Evolutionary conservation across 768 basidiomycete genomes (phyloP).

Genomic region (Boletus rubescentipes): DNA sequence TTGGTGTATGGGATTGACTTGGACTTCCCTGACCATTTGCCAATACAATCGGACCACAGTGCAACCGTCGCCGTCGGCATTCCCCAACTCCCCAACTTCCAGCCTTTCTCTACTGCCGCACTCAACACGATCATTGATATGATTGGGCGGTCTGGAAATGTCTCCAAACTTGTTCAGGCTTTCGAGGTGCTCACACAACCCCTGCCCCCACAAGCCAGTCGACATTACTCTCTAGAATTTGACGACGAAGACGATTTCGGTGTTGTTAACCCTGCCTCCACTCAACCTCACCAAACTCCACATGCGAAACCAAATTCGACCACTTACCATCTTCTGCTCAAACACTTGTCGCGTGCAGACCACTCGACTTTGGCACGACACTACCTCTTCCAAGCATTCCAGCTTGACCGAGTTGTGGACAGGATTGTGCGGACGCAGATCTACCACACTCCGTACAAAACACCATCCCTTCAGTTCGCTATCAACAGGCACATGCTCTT

Average conservation of each 20-base stretch:
- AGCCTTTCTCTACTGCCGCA: constrained; percentile 59
- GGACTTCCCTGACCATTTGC: constrained; percentile 65
- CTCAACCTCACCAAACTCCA: constrained; percentile 35
- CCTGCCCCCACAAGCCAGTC: constrained; percentile 49
- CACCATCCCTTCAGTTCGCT: constrained; percentile 51
- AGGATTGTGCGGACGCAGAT: constrained; percentile 36
- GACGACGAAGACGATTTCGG: constrained; percentile 66
- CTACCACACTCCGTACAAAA: constrained; percentile 27
- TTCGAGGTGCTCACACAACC: constrained; percentile 81
- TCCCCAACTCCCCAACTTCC: constrained; percentile 25
- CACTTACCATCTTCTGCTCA: constrained; percentile 61
- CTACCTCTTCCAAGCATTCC: constrained; percentile 56
- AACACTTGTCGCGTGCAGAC: constrained; percentile 48
- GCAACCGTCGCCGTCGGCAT: constrained; percentile 10
- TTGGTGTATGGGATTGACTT: constrained; percentile 77
- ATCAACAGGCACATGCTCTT: constrained; percentile 57
- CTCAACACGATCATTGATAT: constrained; percentile 75
- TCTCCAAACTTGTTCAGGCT: constrained; percentile 68
- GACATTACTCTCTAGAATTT: constrained; percentile 50
- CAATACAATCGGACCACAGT: constrained; percentile 28
- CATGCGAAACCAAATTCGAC: constrained; percentile 63
- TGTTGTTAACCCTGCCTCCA: constrained; percentile 37
- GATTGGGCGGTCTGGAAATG: constrained; percentile 56
- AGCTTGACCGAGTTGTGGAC: constrained; percentile 39
- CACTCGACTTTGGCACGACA: constrained; percentile 62